phyloP scores from a whole-genome alignment of 805 yeast species.

The Wickerhamiella sergipiensis region DNA sequence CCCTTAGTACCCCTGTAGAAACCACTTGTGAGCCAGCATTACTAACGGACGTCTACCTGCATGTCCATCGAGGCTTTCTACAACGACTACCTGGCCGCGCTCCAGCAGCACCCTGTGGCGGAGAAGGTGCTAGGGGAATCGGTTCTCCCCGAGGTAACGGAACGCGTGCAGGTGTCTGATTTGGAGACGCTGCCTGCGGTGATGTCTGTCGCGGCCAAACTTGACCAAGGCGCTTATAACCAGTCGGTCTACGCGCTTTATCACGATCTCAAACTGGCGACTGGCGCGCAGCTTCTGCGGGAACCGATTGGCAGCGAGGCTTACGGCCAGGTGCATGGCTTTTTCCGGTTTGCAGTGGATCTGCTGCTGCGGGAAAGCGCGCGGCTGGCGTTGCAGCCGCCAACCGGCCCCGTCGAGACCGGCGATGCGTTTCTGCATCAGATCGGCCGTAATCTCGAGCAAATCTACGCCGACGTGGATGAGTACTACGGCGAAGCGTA shows the following conservation, averaged over 20 bases:
- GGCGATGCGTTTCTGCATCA: constrained; percentile 15
- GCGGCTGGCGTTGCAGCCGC: constrained; percentile 17
- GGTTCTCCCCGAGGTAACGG: constrained; percentile 11
- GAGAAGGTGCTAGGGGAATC: constrained; percentile 5
- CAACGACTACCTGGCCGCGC: constrained; percentile 13
- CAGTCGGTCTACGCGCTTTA: constrained; percentile 10
- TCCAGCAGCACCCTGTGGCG: constrained; percentile 5
- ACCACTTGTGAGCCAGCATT: no score
- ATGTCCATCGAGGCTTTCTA: constrained; percentile 1
- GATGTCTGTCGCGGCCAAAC: constrained; percentile 12
- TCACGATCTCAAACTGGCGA: constrained; percentile 22
- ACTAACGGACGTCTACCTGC: no score
- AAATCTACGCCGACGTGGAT: constrained; percentile 43
- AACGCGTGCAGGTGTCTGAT: constrained; percentile 9
- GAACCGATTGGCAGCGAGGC: constrained; percentile 18
- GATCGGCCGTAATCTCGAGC: constrained; percentile 17
- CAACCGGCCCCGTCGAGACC: constrained; percentile 8
- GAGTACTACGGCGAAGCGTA: constrained; percentile 83
- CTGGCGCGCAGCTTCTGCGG: constrained; percentile 15
- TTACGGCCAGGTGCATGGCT: constrained; percentile 17
- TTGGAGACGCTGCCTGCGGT: constrained; percentile 7
- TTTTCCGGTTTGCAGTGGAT: constrained; percentile 22
- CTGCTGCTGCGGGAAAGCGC: constrained; percentile 23
- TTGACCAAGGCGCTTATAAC: constrained; percentile 6
- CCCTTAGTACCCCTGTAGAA: no score